These are phyloP conservation scores for Hippophae tibetana DNA, from an alignment of 306 rosid genomes.

Conservation along the genomic window DNA sequence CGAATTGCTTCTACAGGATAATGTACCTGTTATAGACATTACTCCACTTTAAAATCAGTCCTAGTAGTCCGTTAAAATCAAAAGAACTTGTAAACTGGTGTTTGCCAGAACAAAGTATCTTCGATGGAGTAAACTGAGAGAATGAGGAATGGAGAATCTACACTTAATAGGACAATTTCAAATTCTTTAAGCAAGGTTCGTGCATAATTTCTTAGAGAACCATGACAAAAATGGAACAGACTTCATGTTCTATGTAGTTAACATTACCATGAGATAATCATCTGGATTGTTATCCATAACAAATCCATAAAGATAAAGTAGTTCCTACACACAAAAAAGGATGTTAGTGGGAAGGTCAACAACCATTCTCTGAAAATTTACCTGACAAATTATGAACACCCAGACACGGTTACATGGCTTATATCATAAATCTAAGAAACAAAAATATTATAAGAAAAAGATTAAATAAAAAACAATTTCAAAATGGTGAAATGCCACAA, in stretches of 20 bases:
- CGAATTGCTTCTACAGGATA: constrained; percentile 78
- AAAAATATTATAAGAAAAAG: too few species aligned
- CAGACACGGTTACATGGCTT: too few species aligned
- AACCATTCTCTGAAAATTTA: not conserved
- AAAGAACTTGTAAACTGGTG: not conserved
- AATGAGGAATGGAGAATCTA: not conserved
- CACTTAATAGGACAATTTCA: not conserved
- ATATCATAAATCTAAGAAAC: too few species aligned
- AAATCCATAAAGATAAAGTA: constrained; percentile 83
- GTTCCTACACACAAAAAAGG: constrained; percentile 58
- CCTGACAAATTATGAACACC: too few species aligned
- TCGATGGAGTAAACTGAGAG: constrained; percentile 5
- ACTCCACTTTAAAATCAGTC: constrained; percentile 11
- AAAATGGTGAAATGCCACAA: too few species aligned
- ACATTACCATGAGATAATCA: constrained; percentile 89
- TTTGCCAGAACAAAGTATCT: not conserved
- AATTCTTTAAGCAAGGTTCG: constrained; percentile 2
- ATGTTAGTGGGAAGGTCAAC: constrained; percentile 13
- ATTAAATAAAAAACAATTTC: too few species aligned
- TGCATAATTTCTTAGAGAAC: constrained; percentile 4
- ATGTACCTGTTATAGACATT: constrained; percentile 51
- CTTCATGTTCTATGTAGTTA: constrained; percentile 13
- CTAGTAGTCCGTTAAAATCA: not conserved
- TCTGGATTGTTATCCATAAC: constrained; percentile 72
- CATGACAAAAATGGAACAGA: constrained; percentile 2